Base-by-base conservation (phyloP, 2,329 filamentous ascomycete species). In the Fusarium beomiforme region DNA sequence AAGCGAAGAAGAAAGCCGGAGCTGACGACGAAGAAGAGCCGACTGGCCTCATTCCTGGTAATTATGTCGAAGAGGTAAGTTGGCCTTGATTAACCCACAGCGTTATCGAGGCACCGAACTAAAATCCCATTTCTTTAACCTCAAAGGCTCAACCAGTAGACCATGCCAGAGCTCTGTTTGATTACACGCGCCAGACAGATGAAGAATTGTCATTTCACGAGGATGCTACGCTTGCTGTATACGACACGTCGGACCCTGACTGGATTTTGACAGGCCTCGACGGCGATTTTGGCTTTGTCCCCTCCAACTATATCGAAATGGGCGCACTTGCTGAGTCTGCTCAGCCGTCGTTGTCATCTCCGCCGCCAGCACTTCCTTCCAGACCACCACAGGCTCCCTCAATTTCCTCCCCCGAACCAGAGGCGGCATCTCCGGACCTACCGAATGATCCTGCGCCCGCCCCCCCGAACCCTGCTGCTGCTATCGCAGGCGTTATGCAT, bases 201-300 rank as follows among this genome's bases (percentile, higher is more conserved):
- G 96, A 99, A 82, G 96, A 99, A 82, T 86, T 99, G 13, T 98
- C 95, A 26, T 98, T 99, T 79, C 89, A 93, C 51, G 96, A 99
- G 84, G 95, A 97, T 79, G 91, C 92, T 42, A 83, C 89, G 46
- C 87, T 99, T 51, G 86, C 92, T 67, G 93, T 99, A 50, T 98
- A 93, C 82, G 96, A 99, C 81, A 91, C 88, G 13, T 92, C 94
- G 8, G 96, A 99, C 80, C 93, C 94, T 17, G 96, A 99, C 82
- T 99, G 96, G 96, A 97, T 96, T 69, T 85, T 99, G 53, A 95
- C 97, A 33, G 95, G 95, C 21, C 85, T 91, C 46, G 90, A 94
- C 73, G 89, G 89, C 57, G 94, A 98, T 72, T 99, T 91, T 83
- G 96, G 96, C 51, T 99, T 99, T 81, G 96, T 93, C 58, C 96